Conservation (phyloP, 768 basidiomycete genomes). For the Russula vinacea region DNA sequence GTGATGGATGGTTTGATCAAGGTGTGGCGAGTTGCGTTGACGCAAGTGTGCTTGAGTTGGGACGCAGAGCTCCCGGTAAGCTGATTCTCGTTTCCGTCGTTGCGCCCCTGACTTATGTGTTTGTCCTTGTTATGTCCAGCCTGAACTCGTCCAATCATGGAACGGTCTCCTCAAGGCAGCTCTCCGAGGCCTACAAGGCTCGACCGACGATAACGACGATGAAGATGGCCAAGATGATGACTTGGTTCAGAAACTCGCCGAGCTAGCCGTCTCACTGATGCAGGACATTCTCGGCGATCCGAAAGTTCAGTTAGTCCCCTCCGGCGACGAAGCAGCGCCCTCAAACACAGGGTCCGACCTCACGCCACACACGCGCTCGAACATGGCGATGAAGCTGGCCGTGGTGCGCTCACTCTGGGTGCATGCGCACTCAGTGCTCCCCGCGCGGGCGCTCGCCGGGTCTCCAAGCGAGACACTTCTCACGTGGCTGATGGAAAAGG, state of each 20-base stretch:
- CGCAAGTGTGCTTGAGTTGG: constrained; percentile 45
- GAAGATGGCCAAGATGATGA: constrained; percentile 44
- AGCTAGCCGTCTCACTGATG: constrained; percentile 20
- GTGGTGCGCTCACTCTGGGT: constrained; percentile 60
- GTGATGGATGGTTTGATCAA: constrained; percentile 51
- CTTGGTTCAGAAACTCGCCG: constrained; percentile 29
- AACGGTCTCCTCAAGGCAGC: constrained; percentile 52
- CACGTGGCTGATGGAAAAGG: constrained; percentile 47
- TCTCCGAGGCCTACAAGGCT: constrained; percentile 45
- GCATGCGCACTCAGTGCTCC: constrained; percentile 44
- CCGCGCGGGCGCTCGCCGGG: constrained; percentile 41
- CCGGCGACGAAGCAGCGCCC: constrained; percentile 2
- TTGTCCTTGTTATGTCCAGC: constrained; percentile 34
- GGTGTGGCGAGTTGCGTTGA: constrained; percentile 51
- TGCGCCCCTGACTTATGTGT: not conserved
- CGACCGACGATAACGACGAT: constrained; percentile 4
- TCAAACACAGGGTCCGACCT: constrained; percentile 10
- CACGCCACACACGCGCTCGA: constrained; percentile 36
- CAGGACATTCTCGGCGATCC: constrained; percentile 24
- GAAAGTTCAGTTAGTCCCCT: constrained; percentile 25
- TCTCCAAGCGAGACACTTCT: constrained; percentile 48
- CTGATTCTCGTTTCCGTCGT: constrained; percentile 12
- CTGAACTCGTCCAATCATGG: constrained; percentile 56
- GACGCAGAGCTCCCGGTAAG: constrained; percentile 51
- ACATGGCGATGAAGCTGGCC: constrained; percentile 53